Evolutionary conservation across 2,329 filamentous ascomycete genomes (phyloP), one percentile per base, ranked within the genome.

Genomic region (Cladophialophora yegresii): DNA sequence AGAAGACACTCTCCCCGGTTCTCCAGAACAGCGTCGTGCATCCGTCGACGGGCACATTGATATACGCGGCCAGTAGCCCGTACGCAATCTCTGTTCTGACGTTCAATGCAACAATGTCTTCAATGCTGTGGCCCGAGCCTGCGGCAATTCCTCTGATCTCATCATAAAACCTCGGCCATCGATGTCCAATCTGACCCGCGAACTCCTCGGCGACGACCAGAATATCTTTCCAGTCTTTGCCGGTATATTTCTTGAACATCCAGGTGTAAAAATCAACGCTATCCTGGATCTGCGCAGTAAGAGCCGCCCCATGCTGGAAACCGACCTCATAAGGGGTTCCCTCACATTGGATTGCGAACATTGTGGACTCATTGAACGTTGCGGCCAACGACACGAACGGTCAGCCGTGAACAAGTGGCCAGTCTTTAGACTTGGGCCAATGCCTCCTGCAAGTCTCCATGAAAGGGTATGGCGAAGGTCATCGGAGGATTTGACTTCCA

Each of bases 181-280:
- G 13, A 12, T 40, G 36, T 16, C 36, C 12, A 16, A 40, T 40
- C 16, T 40, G 36, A 12, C 9, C 36, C 36, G 13, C 4, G 16
- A 40, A 40, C 16, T 40, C 36, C 16, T 73, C 66, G 0, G 82
- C 81, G n/a, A 77, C 22, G 6, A 28, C 33, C 22, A 45, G 20
- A 6, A 47, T 47, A n/a, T 45, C 20, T 47, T 49, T 22, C 55
- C 55, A 58, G 30, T 22, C 36, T 12, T 47, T 58, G 26, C 16
- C 33, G 40, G 55, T 47, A 28, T 45, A 47, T 45, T 58, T 47
- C 55, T 58, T 22, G 55, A 58, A 58, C 33, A 58, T 47, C n/a
- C 40, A 16, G 22, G 55, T 47, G 26, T 58, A 58, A 28, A 47
- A 47, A 5, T 45, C 10, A 12, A 58, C 20, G 40, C 36, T 58